Percentiles rank a stretch among this genome's conserved stretches.
phyloP scores from a whole-genome alignment of 2,329 filamentous ascomycete species.

The Neofusicoccum umdonicola region DNA sequence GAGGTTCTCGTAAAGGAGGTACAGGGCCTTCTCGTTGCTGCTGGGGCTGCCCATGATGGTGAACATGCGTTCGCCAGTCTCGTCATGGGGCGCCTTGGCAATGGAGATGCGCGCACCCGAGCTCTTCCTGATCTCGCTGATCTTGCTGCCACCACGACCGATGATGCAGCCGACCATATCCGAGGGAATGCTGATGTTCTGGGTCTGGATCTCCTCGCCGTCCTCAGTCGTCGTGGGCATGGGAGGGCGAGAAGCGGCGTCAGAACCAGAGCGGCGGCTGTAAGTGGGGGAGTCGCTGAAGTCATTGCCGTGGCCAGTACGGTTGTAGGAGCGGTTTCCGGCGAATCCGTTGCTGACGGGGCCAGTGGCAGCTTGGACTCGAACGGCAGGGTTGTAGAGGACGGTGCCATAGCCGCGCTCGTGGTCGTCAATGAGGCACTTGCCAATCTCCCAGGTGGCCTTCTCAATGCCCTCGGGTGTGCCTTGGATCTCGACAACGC shows the following conservation, averaged over 20 bases:
- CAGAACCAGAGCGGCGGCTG: constrained; percentile 78
- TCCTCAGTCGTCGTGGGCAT: constrained; percentile 89
- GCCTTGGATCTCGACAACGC: constrained; percentile 94
- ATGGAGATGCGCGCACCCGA: constrained; percentile 97
- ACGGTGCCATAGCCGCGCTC: constrained; percentile 96
- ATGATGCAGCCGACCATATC: constrained; percentile 99
- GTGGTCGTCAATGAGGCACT: constrained; percentile 97
- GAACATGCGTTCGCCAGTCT: constrained; percentile 98
- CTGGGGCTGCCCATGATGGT: constrained; percentile 95
- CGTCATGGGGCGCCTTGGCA: constrained; percentile 94
- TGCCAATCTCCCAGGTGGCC: constrained; percentile 97
- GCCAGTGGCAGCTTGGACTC: constrained; percentile 66
- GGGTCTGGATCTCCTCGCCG: constrained; percentile 95
- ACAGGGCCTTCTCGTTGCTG: constrained; percentile 93
- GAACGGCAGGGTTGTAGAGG: constrained; percentile 93
- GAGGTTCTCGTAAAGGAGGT: constrained; percentile 96
- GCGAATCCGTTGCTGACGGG: constrained; percentile 51
- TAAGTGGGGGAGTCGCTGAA: constrained; percentile 82
- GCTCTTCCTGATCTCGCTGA: constrained; percentile 96
- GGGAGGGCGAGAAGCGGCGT: constrained; percentile 72
- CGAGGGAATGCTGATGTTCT: constrained; percentile 98
- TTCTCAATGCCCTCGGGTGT: constrained; percentile 93
- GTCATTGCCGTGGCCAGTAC: constrained; percentile 94
- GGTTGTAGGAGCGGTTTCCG: constrained; percentile 69
- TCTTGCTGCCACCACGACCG: constrained; percentile 90